A percentile compares a stretch with the other conserved stretches of the same genome.
phyloP scores from a whole-genome alignment of 2,329 filamentous ascomycete genomes.

The Aschersonia sp. region DNA sequence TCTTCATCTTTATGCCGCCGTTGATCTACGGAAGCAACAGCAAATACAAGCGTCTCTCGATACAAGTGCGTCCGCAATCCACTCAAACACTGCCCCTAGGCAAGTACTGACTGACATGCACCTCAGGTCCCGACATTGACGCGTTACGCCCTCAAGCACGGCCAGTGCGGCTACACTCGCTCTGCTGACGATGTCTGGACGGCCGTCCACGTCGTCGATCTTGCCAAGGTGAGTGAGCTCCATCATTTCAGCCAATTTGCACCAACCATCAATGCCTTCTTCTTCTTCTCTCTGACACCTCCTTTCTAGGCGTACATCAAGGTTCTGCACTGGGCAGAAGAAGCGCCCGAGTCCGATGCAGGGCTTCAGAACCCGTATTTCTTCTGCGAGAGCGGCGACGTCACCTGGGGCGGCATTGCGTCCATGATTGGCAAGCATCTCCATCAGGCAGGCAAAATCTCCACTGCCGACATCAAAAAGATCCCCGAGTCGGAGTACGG shows the following conservation, averaged over 20 bases:
- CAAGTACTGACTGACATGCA: not conserved
- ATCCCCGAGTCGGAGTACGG: not conserved
- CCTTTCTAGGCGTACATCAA: not conserved
- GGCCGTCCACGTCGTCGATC: conserved; percentile 1
- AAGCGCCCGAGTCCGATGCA: not conserved
- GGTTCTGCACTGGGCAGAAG: conserved; percentile 1
- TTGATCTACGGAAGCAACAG: conserved; percentile 1
- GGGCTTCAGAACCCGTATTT: conserved; percentile 1
- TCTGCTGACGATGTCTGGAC: not conserved
- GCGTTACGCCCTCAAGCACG: not conserved
- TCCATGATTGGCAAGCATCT: not conserved
- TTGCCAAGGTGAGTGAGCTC: not conserved
- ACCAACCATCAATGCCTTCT: not conserved
- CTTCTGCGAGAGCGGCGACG: not conserved
- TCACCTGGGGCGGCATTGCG: not conserved
- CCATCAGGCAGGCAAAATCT: not conserved
- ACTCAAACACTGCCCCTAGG: not conserved
- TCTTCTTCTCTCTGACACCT: not conserved
- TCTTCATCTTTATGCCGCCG: conserved; percentile 1
- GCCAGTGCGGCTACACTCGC: not conserved
- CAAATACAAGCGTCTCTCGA: conserved; percentile 1
- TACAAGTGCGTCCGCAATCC: not conserved
- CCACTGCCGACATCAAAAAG: not conserved
- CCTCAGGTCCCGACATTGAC: not conserved
- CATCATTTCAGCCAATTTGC: not conserved